Base-by-base conservation (phyloP, 2,329 filamentous ascomycete genomes). In the Aspergillus ustus region DNA sequence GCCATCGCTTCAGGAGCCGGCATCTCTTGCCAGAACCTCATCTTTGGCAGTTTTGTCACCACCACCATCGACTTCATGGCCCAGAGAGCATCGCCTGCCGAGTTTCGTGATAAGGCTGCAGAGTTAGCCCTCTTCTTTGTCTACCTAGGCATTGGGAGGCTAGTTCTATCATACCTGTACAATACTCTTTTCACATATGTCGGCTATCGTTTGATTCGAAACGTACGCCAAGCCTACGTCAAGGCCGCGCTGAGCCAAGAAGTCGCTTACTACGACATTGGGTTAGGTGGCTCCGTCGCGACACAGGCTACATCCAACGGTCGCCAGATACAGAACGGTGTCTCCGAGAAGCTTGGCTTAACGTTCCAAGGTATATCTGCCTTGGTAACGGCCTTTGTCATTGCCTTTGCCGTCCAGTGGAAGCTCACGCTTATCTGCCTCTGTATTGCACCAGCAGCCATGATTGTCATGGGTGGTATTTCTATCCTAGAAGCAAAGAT, bases 301-400 rank as follows among this genome's bases (percentile, higher is more conserved):
- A 97, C 93, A 1, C 89, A 93, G 65, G 97, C 97, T 68, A 98
- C 94, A 0, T 90, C 93, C 7, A 94, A 98, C 75, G 96, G 92
- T 44, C 97, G 97, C 71, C 81, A 96, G 56, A 89, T 98, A 59
- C 94, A 97, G 76, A 93, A 96, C 66, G 94, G 93, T 60, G 92
- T 98, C 48, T 96, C 92, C 0, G 92, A 96, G 76, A 97, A 97
- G 80, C 85, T 96, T 49, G 88, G 87, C 11, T 79, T 97, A 64
- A 92, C 91, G 0, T 74, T 96, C 58, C 87, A 88, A 15, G 91
- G 91, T 7, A 53, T 93, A 3, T 87, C 93, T 1, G 93, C 92
- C 7, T 98, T 98, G 71, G 80, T 96, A 58, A 89, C 93, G 0
- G 92, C 93, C 11, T 97, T 97, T 67, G 82, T 97, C 59, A 94